Evolutionary conservation across 2,329 filamentous ascomycete species (phyloP).

Genomic region (Triangularia setosa): DNA sequence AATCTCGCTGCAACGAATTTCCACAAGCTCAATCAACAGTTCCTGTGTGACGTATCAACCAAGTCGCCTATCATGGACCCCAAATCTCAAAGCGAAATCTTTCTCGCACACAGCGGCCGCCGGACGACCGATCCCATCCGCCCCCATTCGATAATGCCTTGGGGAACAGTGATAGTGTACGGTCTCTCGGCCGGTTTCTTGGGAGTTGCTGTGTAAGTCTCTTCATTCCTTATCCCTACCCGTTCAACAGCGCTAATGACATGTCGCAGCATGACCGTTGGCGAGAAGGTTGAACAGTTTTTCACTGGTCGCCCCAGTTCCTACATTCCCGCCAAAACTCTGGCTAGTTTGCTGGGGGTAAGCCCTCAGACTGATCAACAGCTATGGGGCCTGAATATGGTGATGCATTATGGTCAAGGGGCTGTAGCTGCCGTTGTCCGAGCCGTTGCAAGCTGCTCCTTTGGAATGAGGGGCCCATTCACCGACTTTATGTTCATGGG

Average conservation of each 20-base stretch:
- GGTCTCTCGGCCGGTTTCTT: conserved; percentile 19
- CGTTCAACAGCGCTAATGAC: neutral
- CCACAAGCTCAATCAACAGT: too few relatives aligned
- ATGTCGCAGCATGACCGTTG: conserved; percentile 20
- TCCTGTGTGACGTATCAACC: too few relatives aligned
- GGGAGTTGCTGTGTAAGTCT: conserved; percentile 21
- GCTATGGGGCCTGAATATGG: conserved; percentile 22
- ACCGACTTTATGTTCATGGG: conserved; percentile 24
- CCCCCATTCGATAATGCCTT: conserved; percentile 11
- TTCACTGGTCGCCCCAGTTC: conserved; percentile 22
- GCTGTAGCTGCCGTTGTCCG: conserved; percentile 19
- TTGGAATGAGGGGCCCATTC: conserved; percentile 21
- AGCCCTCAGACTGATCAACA: conserved; percentile 7
- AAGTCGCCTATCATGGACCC: neutral
- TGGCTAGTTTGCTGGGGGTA: conserved; percentile 17
- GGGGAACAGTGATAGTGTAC: conserved; percentile 17
- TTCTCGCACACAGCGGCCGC: neutral
- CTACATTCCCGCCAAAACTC: conserved; percentile 20
- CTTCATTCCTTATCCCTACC: neutral
- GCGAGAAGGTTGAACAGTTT: conserved; percentile 22
- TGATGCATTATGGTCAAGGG: conserved; percentile 26
- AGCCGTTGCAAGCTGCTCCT: conserved; percentile 12
- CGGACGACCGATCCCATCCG: conserved; percentile 12
- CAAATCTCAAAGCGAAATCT: neutral
- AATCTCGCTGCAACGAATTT: too few relatives aligned